phyloP scores from a whole-genome alignment of 306 rosid species.

The Cicer yamashitae region DNA sequence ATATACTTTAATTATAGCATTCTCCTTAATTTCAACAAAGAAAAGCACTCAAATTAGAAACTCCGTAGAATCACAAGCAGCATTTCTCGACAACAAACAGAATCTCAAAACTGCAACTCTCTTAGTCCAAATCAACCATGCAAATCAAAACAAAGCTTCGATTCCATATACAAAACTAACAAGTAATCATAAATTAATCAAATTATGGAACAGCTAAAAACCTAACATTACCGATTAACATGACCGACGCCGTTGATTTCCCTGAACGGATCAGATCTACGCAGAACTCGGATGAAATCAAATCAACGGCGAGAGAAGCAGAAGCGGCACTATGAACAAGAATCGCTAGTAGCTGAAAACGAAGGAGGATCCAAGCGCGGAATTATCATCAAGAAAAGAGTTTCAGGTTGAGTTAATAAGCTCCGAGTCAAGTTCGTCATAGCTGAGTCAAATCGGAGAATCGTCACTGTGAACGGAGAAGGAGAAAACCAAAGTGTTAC shows the following conservation, averaged over 20 bases:
- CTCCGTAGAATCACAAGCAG: neutral
- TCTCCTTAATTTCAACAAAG: neutral
- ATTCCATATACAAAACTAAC: constrained; percentile 30
- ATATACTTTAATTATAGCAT: neutral
- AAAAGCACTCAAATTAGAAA: neutral
- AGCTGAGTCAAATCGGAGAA: constrained; percentile 51
- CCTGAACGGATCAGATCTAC: constrained; percentile 60
- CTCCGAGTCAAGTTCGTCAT: constrained; percentile 54
- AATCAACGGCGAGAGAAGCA: constrained; percentile 44
- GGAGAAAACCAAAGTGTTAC: constrained; percentile 32
- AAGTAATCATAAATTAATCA: neutral
- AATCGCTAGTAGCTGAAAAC: constrained; percentile 24
- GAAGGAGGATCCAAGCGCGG: constrained; percentile 50
- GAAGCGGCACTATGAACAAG: constrained; percentile 49
- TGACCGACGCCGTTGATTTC: constrained; percentile 59
- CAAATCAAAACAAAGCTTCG: constrained; percentile 4
- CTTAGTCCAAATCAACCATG: neutral
- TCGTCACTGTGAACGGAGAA: constrained; percentile 30
- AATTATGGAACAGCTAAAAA: neutral
- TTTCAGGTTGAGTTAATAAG: constrained; percentile 37
- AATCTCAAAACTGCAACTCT: neutral
- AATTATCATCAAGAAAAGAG: constrained; percentile 22
- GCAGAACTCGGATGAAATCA: constrained; percentile 48
- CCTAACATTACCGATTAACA: constrained; percentile 56
- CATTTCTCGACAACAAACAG: neutral